Base-by-base conservation (phyloP, 2,329 filamentous ascomycete species). In the Ustulina deusta region DNA sequence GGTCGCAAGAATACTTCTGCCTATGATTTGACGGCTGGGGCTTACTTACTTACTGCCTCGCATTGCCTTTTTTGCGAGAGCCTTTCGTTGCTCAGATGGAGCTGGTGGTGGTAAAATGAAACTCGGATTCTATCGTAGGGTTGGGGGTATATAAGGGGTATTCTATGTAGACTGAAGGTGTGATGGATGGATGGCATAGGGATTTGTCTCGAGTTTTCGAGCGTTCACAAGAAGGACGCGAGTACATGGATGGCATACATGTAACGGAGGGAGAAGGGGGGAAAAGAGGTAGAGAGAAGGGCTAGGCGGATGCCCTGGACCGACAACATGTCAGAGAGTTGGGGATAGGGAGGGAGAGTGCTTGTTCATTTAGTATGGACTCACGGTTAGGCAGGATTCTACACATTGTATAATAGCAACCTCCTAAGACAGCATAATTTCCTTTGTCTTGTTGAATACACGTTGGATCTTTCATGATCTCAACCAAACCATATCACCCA, bases 361-460 rank as follows among this genome's bases (percentile, higher is more conserved):
- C 32, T 40, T 40, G 15, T 38, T 36, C 51, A 20, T 58, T 22
- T 11, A 36, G 17, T 20, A 29, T 48, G 29, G 27, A 66, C 36
- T 66, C 42, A 38, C 44, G 4, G 44, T 13, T 34, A 44, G n/a
- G 49, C 20, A 57, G 29, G 44, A 38, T 61, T 40, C 38, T 27
- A 13, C 27, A 49, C 51, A 34, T 56, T 46, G n/a, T 52, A 38
- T 58, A 34, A 20, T 20, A 32, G 34, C 15, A 52, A 27, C 17
- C 44, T 20, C 34, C n/a, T 36, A 9, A 38, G 13, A 54, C 54
- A 61, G 40, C 44, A 56, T 55, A 49, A 25, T 65, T 68, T 68
- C 56, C n/a, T 70, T 70, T 70, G 38, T 66, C 36, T 49, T 61
- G n/a, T 42, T 32, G 27, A 67, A 63, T 65, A 66, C 46, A 71